Conservation (phyloP, 192 early-diverging fungal species). For the Obelidium mucronatum region DNA sequence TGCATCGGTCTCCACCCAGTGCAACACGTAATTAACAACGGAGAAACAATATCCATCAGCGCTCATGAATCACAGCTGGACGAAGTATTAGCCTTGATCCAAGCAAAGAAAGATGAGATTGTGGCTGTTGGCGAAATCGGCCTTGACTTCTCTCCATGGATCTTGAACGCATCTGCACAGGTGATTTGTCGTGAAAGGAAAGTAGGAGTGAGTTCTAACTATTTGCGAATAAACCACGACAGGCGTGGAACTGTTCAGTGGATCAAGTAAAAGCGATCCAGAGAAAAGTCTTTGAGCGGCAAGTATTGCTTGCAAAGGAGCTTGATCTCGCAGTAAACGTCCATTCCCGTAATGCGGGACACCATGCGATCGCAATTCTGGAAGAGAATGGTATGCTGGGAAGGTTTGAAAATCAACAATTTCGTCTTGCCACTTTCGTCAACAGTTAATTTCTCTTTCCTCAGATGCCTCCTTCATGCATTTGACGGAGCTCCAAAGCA, state of each 20-base stretch:
- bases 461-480: conserved; percentile 50
- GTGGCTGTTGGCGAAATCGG: conserved; percentile 55
- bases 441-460: not conserved
- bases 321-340: conserved; percentile 50
- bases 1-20: conserved; percentile 50
- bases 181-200: not conserved
- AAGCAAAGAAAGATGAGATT: conserved; percentile 5
- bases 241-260: not conserved
- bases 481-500: conserved; percentile 56
- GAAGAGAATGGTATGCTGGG: conserved; percentile 34
- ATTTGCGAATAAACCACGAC: not conserved
- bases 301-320: conserved; percentile 40
- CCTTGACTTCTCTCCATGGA: conserved; percentile 56
- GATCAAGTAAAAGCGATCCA: conserved; percentile 39
- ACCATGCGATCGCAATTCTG: conserved; percentile 53
- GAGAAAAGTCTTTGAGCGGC: conserved; percentile 44
- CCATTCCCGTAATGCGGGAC: conserved; percentile 60
- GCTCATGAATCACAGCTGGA: conserved; percentile 15
- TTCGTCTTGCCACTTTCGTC: no score
- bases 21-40: conserved; percentile 2
- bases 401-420: no score
- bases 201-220: no score
- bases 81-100: conserved; percentile 19
- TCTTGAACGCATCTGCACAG: conserved; percentile 21
- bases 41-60: not conserved